A percentile compares a stretch with the other conserved stretches of the same genome.
Conservation (phyloP, 129 eudicot genomes). For the Flaveria bidentis region DNA sequence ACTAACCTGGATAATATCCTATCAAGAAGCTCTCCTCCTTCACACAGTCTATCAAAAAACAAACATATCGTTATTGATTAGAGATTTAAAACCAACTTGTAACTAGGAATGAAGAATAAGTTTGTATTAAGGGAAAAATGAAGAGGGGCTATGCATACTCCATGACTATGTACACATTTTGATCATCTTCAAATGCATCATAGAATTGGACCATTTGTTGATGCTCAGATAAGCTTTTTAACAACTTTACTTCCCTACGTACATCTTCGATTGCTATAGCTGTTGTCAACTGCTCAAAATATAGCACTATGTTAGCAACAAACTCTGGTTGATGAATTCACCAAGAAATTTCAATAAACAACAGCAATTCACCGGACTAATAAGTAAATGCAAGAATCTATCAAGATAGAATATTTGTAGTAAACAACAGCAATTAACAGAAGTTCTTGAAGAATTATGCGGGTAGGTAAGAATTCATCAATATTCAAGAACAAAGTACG, state of each 20-base stretch:
- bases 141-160: constrained; percentile 57
- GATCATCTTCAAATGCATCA: constrained; percentile 91
- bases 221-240: constrained; percentile 87
- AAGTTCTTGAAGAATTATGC: background rate
- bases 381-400: background rate
- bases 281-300: constrained; percentile 74
- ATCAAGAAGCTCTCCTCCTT: constrained; percentile 96
- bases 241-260: constrained; percentile 86
- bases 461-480: background rate
- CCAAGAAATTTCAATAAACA: background rate
- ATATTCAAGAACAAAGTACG: background rate
- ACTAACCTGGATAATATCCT: constrained; percentile 82
- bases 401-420: background rate
- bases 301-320: constrained; percentile 17
- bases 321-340: background rate
- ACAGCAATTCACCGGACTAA: background rate
- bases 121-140: background rate
- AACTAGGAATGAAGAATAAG: background rate
- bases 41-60: constrained; percentile 67
- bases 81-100: constrained; percentile 4
- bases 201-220: constrained; percentile 73
- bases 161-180: constrained; percentile 85
- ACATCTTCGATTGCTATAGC: constrained; percentile 98
- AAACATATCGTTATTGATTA: constrained; percentile 24
- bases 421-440: background rate